Conservation (phyloP, 139 green algal genomes). For the Desmodesmus armatus region DNA sequence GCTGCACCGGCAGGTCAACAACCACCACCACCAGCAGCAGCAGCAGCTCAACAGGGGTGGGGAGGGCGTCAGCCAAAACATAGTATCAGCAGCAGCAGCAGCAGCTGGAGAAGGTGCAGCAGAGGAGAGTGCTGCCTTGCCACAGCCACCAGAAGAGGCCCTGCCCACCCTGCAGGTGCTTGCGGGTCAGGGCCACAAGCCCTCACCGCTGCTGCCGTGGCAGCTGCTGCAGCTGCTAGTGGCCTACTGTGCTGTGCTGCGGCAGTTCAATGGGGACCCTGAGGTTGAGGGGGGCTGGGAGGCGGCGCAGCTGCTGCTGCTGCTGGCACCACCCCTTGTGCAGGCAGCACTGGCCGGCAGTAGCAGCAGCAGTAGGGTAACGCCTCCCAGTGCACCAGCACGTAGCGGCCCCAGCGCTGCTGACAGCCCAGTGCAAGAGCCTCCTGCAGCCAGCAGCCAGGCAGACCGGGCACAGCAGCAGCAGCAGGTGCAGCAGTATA, state of each 20-base stretch:
- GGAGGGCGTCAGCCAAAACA: background rate
- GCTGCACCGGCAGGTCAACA: background rate
- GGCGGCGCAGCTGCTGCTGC: conserved; percentile 28
- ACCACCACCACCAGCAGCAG: background rate
- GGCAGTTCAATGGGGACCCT: conserved; percentile 26
- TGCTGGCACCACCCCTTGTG: conserved; percentile 20
- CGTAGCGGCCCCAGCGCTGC: too few species aligned
- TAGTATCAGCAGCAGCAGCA: background rate
- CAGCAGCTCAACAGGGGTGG: background rate
- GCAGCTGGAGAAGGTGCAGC: background rate
- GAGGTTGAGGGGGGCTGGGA: background rate
- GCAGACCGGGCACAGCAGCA: background rate
- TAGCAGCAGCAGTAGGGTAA: background rate
- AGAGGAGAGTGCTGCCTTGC: background rate
- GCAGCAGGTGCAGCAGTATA: background rate
- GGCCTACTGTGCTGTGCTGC: conserved; percentile 17
- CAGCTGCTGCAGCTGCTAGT: conserved; percentile 40
- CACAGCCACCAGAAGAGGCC: conserved; percentile 1
- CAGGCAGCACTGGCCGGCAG: background rate
- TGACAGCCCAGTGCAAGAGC: too few species aligned
- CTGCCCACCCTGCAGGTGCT: background rate
- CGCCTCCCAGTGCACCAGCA: too few species aligned
- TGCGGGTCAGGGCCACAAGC: background rate
- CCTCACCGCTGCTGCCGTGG: conserved; percentile 18
- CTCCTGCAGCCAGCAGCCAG: background rate